Evolutionary conservation across 1,284 basidiomycete genomes (phyloP).

Genomic region (Pseudozyma tsukubaensis): DNA sequence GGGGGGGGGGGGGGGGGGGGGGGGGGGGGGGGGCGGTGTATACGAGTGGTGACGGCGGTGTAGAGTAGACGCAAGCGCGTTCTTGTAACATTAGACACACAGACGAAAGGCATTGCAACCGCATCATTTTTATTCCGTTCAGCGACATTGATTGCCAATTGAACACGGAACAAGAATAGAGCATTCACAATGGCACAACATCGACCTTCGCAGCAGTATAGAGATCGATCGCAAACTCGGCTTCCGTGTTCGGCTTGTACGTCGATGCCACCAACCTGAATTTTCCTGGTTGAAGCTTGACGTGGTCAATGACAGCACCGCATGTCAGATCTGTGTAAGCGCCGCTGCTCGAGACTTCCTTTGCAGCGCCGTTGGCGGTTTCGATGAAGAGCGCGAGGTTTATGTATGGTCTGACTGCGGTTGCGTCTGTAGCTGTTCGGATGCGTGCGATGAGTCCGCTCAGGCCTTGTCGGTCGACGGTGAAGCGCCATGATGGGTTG

Average conservation of each 20-base stretch:
- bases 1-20: no score
- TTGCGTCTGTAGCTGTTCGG: neutral
- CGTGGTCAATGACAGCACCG: slow-evolving; percentile 29
- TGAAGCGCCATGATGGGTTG: slow-evolving; percentile 79
- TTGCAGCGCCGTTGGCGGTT: neutral
- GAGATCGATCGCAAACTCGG: slow-evolving; percentile 37
- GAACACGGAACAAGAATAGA: neutral
- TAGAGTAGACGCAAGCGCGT: no score
- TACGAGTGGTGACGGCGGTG: no score
- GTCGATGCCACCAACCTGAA: slow-evolving; percentile 48
- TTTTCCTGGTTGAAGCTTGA: slow-evolving; percentile 14
- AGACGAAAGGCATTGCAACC: no score
- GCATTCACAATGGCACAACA: neutral
- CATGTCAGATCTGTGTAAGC: slow-evolving; percentile 41
- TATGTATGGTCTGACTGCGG: slow-evolving; percentile 21
- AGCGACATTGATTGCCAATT: no score
- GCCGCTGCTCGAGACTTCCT: slow-evolving; percentile 35
- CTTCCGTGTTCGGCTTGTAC: slow-evolving; percentile 18
- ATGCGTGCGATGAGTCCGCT: slow-evolving; percentile 11
- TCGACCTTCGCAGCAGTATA: slow-evolving; percentile 37
- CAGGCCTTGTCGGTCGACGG: slow-evolving; percentile 3
- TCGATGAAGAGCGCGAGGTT: slow-evolving; percentile 28
- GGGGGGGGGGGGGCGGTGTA: neutral
- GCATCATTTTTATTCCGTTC: no score
- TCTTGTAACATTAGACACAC: no score